A percentile compares a stretch with the other conserved stretches of the same genome.
Conservation (phyloP, 305 asterid species). For the Ruellia speciosa region DNA sequence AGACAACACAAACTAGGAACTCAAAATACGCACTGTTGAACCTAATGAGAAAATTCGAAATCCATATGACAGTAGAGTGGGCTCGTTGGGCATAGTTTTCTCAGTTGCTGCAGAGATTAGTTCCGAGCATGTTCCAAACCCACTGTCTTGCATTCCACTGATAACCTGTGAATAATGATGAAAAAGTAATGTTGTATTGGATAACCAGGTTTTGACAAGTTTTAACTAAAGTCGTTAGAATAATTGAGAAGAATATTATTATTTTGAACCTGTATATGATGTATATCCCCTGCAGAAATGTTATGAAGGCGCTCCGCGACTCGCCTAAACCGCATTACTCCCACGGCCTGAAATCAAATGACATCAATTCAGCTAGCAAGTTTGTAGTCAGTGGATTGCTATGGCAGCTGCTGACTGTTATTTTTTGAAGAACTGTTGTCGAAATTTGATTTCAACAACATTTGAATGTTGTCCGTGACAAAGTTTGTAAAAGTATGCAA, state of each 20-base stretch:
- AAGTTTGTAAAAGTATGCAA: not conserved
- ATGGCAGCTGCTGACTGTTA: too few species aligned
- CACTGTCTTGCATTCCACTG: conserved; percentile 21
- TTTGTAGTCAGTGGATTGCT: too few species aligned
- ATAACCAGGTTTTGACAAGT: too few species aligned
- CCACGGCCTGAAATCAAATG: conserved; percentile 16
- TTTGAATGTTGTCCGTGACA: too few species aligned
- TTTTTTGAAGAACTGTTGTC: too few species aligned
- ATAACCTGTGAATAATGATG: conserved; percentile 10
- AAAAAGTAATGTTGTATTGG: not conserved
- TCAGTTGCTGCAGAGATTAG: conserved; percentile 23
- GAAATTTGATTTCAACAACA: too few species aligned
- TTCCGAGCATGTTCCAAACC: conserved; percentile 21
- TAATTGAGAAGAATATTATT: not conserved
- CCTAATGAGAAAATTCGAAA: conserved; percentile 18
- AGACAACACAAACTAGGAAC: not conserved
- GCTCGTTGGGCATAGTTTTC: conserved; percentile 1
- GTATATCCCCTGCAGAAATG: conserved; percentile 11
- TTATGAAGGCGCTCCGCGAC: not conserved
- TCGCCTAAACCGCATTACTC: conserved; percentile 8
- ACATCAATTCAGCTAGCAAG: too few species aligned
- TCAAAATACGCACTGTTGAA: conserved; percentile 1
- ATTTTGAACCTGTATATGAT: conserved; percentile 18
- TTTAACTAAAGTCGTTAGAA: not conserved
- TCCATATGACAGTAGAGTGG: conserved; percentile 20